phyloP scores from a whole-genome alignment of 495 filamentous ascomycete genomes.

The Penicillium angulare region DNA sequence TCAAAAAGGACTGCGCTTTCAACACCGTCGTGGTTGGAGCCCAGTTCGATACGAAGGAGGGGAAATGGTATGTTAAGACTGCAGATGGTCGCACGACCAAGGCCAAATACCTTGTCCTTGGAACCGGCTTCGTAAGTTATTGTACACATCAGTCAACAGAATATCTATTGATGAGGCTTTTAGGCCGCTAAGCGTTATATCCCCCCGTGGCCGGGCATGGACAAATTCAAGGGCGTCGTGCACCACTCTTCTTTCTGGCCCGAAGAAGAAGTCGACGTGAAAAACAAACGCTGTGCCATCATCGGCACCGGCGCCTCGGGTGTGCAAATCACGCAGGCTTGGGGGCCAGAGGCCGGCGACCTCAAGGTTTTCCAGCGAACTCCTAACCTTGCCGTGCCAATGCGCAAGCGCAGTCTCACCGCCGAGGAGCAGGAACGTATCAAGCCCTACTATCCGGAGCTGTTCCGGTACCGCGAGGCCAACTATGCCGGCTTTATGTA shows the following conservation, averaged over 20 bases:
- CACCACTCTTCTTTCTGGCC: conserved; percentile 63
- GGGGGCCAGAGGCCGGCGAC: conserved; percentile 30
- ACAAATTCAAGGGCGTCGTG: conserved; percentile 51
- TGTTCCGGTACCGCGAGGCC: conserved; percentile 5
- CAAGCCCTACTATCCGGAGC: conserved; percentile 6
- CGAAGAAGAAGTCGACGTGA: conserved; percentile 43
- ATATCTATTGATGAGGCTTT: no score
- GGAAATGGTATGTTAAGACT: conserved; percentile 48
- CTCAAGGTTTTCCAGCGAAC: conserved; percentile 54
- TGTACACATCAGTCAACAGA: no score
- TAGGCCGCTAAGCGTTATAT: conserved; percentile 30
- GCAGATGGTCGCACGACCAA: conserved; percentile 42
- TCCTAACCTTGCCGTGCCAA: conserved; percentile 54
- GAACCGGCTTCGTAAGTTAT: conserved; percentile 39
- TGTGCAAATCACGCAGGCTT: conserved; percentile 55
- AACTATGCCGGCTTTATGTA: conserved; percentile 11
- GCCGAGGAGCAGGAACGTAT: conserved; percentile 2
- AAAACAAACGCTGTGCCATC: conserved; percentile 49
- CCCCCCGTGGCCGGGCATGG: conserved; percentile 52
- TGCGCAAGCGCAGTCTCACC: conserved; percentile 36
- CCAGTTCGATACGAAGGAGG: conserved; percentile 36
- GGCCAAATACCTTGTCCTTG: conserved; percentile 49
- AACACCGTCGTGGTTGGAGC: conserved; percentile 45
- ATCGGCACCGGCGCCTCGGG: conserved; percentile 62
- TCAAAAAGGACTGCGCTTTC: conserved; percentile 54